A percentile compares a stretch with the other conserved stretches of the same genome.
Conservation (phyloP, 257 asterid species). For the Euphrasia confusa region DNA sequence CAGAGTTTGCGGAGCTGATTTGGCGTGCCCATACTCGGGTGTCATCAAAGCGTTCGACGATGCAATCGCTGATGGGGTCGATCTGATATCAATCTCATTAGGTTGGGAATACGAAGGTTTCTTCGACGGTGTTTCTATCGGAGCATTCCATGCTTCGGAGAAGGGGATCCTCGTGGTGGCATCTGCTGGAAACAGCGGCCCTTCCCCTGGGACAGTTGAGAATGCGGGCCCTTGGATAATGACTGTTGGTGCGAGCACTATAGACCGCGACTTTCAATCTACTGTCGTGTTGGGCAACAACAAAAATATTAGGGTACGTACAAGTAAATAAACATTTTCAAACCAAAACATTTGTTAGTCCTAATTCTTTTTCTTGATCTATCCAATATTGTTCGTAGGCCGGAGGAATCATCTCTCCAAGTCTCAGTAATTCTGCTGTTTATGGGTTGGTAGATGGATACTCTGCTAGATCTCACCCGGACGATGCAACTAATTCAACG, state of each 20-base stretch:
- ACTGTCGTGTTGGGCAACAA: constrained; percentile 50
- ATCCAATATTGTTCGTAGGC: too few relatives aligned
- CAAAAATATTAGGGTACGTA: constrained; percentile 39
- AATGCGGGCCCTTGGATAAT: constrained; percentile 83
- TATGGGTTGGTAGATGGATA: too few relatives aligned
- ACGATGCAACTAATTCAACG: too few relatives aligned
- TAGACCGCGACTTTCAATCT: constrained; percentile 62
- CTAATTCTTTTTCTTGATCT: too few relatives aligned
- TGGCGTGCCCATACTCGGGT: constrained; percentile 50
- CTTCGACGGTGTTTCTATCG: constrained; percentile 57
- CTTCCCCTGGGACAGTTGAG: constrained; percentile 29
- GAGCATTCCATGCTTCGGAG: constrained; percentile 47
- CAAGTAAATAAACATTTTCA: too few relatives aligned
- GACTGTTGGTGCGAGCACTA: constrained; percentile 75
- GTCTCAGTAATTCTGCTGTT: too few relatives aligned
- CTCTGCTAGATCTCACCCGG: too few relatives aligned
- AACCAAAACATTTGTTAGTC: too few relatives aligned
- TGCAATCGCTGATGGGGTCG: constrained; percentile 57
- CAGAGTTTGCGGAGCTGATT: constrained; percentile 44
- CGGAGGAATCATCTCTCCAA: too few relatives aligned
- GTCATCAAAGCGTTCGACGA: constrained; percentile 61
- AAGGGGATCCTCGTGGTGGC: constrained; percentile 34
- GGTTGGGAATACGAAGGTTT: constrained; percentile 39
- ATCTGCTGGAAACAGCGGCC: constrained; percentile 75
- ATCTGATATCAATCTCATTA: constrained; percentile 57